A percentile compares a stretch with the other conserved stretches of the same genome.
These are phyloP conservation scores for Phlebopus sp. DNA, from an alignment of 1,284 basidiomycete species.

Conservation along the genomic window DNA sequence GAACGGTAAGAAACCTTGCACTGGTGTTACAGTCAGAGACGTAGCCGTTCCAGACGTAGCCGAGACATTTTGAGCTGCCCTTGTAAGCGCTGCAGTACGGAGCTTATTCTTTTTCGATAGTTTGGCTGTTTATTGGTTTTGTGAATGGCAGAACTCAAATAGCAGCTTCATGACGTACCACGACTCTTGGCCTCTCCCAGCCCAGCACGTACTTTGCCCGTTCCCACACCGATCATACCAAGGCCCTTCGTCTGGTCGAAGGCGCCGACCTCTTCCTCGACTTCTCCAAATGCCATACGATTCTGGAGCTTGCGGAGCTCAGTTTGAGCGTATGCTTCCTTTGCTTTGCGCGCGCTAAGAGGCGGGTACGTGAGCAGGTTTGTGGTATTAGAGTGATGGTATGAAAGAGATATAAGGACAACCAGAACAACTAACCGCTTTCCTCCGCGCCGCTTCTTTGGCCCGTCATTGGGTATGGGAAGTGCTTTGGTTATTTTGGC, in stretches of 20 bases:
- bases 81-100: conserved; percentile 78
- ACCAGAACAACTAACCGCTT: conserved; percentile 60
- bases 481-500: conserved; percentile 92
- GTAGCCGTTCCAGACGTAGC: conserved; percentile 84
- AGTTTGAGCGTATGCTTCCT: conserved; percentile 95
- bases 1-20: conserved; percentile 67
- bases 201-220: conserved; percentile 86
- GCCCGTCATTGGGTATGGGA: conserved; percentile 94
- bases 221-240: conserved; percentile 89
- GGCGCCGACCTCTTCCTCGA: conserved; percentile 93
- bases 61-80: conserved; percentile 61
- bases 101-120: conserved; percentile 95
- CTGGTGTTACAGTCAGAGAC: conserved; percentile 91
- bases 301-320: conserved; percentile 97
- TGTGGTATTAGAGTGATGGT: not conserved
- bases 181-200: conserved; percentile 84
- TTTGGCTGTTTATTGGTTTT: conserved; percentile 61
- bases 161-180: conserved; percentile 48
- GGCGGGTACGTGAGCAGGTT: conserved; percentile 2
- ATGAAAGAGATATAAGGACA: not conserved
- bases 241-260: conserved; percentile 96
- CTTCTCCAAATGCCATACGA: conserved; percentile 93
- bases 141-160: conserved; percentile 1
- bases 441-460: conserved; percentile 93
- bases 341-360: conserved; percentile 87